Percentiles rank a stretch among this genome's conserved stretches.
phyloP scores from a whole-genome alignment of 2,329 filamentous ascomycete species.

The Penicillium occitanis region DNA sequence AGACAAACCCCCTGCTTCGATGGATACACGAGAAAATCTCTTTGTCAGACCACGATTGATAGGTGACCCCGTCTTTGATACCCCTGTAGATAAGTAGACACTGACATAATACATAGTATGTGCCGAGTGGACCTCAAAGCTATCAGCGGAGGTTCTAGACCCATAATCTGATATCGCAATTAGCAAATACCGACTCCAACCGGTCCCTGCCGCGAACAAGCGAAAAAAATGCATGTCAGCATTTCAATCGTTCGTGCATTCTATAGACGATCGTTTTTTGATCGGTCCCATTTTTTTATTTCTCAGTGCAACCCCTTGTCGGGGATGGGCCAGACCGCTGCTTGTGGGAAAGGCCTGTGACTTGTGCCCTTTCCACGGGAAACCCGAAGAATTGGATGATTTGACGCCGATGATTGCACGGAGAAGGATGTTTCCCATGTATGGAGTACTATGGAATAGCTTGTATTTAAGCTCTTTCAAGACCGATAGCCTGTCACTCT shows the following conservation, averaged over 20 bases:
- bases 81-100: background rate
- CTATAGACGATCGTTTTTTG: background rate
- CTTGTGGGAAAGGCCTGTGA: background rate
- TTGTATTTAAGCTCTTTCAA: background rate
- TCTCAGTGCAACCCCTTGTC: background rate
- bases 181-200: constrained; percentile 10
- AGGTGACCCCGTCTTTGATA: background rate
- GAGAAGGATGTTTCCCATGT: background rate
- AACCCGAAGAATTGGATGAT: background rate
- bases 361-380: constrained; percentile 15
- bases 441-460: background rate
- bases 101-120: background rate
- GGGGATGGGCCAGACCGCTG: background rate
- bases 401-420: background rate
- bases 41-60: background rate
- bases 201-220: constrained; percentile 17
- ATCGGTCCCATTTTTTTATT: background rate
- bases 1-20: background rate
- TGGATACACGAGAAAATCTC: background rate
- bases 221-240: background rate
- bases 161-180: background rate
- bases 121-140: background rate
- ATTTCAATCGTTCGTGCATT: background rate
- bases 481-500: background rate
- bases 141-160: background rate